Evolutionary conservation across 805 yeast genomes (phyloP), one percentile per base, ranked within the genome.

Genomic region (Metschnikowia gruessii): DNA sequence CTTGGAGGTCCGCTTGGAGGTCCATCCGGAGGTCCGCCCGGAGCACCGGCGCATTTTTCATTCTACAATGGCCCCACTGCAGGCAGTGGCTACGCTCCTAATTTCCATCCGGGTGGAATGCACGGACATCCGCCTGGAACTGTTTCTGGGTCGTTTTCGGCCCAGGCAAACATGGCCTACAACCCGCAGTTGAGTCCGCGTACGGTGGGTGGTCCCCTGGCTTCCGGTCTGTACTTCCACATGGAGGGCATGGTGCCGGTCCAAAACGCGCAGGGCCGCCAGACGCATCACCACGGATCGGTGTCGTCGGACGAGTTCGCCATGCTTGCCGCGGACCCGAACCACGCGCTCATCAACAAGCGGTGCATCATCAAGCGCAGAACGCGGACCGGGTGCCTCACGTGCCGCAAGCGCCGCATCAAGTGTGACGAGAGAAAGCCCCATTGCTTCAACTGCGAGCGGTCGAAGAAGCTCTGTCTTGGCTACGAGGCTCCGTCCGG

Each of bases 361-460:
- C 59, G 76, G 41, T 61, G 79, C 40, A 70, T 74, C 50, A 72
- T 79, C 50, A 76, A 81, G 56, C 68, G 83, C 38, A 69, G 91
- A 42, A 85, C 90, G 2, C 70, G 86, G 57, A 83, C 90, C 0
- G 92, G 92, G 2, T 85, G 91, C 61, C 63, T 83, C 46, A 85
- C 91, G 1, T 85, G 91, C 60, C 72, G 90, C 29, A 77, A 80
- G 58, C 66, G 90, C 51, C 69, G 90, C 37, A 82, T 84, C 57
- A 84, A 84, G 65, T 85, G 91, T 63, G 91, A 85, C 63, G 91
- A 85, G 66, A 63, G 82, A 40, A 83, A 81, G 56, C 89, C 90
- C 1, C 70, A 75, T 46, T 85, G 91, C 60, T 71, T 69, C 55
- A 84, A 85, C 57, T 85, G 91, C 60, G 82, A 80, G 54, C 75